Evolutionary conservation across 2,329 filamentous ascomycete species (phyloP), one percentile per base, ranked within the genome.

Genomic region (Ophiostoma quercus): DNA sequence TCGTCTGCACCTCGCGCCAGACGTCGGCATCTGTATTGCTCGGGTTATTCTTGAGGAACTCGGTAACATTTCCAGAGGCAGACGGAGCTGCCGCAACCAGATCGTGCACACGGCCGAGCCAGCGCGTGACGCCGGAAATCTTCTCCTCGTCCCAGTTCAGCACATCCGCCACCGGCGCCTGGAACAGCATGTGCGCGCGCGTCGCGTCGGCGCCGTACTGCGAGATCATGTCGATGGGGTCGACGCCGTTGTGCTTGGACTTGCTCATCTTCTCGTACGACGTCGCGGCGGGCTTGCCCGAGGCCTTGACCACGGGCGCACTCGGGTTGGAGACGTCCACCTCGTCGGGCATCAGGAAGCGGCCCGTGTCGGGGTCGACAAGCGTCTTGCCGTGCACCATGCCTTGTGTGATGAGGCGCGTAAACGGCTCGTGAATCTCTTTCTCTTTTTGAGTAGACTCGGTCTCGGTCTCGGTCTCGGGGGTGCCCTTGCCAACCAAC

Each of bases 191-290:
- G 77, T 97, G 93, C 3, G 92, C 92, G 70, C 93, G 84, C 1
- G 91, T 93, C 6, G 91, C 89, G 77, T 97, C 93, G 1, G 92
- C 91, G 29, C 93, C 93, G 74, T 95, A 90, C 74, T 86, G 87
- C 8, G 83, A 80, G 70, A 95, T 92, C 73, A 90, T 91, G 0
- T 81, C 82, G 0, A 86, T 88, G 0, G 93, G 93, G 76, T 96
- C 92, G 7, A 96, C 92, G 34, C 93, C 93, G 76, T 97, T 97
- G 80, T 95, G 84, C 79, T 97, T 97, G 75, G 92, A 96, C 80
- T 97, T 97, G 54, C 91, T 95, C 93, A 97, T 97, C 77, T 97
- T 97, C 78, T 96, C 92, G 74, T 86, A 96, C 1, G 87, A 88
- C 22, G 92, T 79, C 37, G 81, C 85, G 1, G 90, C 87, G 0